These are phyloP conservation scores for Teratosphaeriaceae sp. DNA, from an alignment of 2,329 filamentous ascomycete genomes.

Conservation along the genomic window DNA sequence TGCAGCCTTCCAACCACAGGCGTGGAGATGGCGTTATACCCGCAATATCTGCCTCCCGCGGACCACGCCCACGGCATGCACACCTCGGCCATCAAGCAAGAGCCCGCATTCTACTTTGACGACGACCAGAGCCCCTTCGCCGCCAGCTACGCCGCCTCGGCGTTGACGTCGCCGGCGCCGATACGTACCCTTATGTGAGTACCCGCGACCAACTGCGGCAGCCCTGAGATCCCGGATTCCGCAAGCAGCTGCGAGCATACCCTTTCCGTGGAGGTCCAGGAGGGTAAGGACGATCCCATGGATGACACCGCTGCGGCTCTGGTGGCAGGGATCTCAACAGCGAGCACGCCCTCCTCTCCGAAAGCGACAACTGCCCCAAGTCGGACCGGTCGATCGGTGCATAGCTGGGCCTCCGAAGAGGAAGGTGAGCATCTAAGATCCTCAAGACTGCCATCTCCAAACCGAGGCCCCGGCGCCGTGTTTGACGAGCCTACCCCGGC, in stretches of 20 bases:
- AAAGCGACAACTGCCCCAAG: not conserved
- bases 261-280: not conserved
- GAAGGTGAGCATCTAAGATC: not conserved
- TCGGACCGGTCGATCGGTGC: not conserved
- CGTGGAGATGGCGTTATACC: constrained; percentile 42
- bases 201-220: constrained; percentile 37
- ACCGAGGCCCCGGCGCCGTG: not conserved
- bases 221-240: not conserved
- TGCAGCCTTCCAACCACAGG: constrained; percentile 40
- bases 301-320: not conserved
- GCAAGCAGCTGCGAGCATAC: not conserved
- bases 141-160: constrained; percentile 60
- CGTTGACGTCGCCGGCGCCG: constrained; percentile 55
- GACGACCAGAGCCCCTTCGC: constrained; percentile 60
- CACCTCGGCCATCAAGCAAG: constrained; percentile 56
- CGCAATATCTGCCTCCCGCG: constrained; percentile 46
- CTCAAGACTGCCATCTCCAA: not conserved
- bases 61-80: constrained; percentile 28
- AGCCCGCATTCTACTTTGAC: constrained; percentile 45
- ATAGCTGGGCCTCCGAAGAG: not conserved
- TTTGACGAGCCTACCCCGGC: not conserved
- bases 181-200: constrained; percentile 64
- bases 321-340: not conserved
- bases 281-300: not conserved
- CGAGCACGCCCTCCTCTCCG: not conserved